Conservation (phyloP, 108 stramenopile genomes). For the Conticribra guillardii region DNA sequence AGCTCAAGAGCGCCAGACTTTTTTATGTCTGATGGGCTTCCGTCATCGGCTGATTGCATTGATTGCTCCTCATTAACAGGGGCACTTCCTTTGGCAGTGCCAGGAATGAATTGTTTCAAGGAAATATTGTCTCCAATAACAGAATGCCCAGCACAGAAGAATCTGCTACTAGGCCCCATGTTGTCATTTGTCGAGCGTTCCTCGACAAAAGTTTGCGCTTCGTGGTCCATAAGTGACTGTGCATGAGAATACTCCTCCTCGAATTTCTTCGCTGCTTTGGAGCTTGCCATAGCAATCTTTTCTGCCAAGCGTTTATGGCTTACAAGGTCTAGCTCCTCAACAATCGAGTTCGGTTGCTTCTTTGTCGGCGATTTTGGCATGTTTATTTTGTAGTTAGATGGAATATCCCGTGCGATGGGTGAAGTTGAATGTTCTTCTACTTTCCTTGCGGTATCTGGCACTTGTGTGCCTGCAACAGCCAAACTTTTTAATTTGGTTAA, state of each 20-base stretch:
- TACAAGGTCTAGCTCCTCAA: slow-evolving; percentile 43
- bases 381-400: slow-evolving; percentile 32
- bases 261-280: slow-evolving; percentile 65
- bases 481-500: no score
- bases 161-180: no score
- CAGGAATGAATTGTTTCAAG: slow-evolving; percentile 5
- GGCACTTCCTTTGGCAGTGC: neutral
- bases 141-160: slow-evolving; percentile 22
- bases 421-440: slow-evolving; percentile 2
- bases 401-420: neutral
- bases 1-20: slow-evolving; percentile 34
- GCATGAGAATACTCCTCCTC: slow-evolving; percentile 50
- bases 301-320: slow-evolving; percentile 62
- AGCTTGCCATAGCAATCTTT: slow-evolving; percentile 71
- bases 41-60: neutral
- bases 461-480: no score
- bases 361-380: slow-evolving; percentile 35
- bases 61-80: neutral
- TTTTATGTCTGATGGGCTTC: neutral
- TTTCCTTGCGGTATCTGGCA: no score
- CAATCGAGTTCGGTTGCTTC: slow-evolving; percentile 35
- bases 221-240: slow-evolving; percentile 9
- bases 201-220: slow-evolving; percentile 5
- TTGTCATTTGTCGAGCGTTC: neutral
- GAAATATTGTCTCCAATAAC: neutral